Evolutionary conservation across 2,329 filamentous ascomycete genomes (phyloP), one percentile per base, ranked within the genome.

Genomic region (Diplodia intermedia): DNA sequence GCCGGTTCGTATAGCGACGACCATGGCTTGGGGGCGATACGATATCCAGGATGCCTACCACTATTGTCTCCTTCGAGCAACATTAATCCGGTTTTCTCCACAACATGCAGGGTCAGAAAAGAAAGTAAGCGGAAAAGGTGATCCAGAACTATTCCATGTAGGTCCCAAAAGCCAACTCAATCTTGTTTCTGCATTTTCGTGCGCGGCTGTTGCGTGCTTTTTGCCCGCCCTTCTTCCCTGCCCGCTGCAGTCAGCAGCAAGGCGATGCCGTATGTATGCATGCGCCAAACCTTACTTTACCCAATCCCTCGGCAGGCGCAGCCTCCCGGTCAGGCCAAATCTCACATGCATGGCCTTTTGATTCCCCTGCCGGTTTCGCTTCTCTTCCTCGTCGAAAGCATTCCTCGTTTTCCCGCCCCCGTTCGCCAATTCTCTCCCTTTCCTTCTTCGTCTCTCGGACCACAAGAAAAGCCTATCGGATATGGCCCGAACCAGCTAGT

Each of bases 111-210:
- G 43, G 43, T 4, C n/a, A 20, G 20, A 47, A 47, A 47, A 12
- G 7, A 47, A 47, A 47, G n/a, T 47, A 20, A 43, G 33, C 54
- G 36, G 54, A 26, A 8, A 36, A 4, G 20, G 8, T 4, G 20
- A 56, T 47, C 31, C 15, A 38, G 31, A 31, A 56, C 11, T 5
- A 15, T 9, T 36, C 52, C n/a, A 23, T 26, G 49, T 55, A 11
- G 26, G 52, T n/a, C 26, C 52, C 7, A 26, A 26, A 26, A 26
- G 4, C 20, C 18, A 56, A 40, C 54, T 56, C n/a, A 40, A 57
- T 57, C 54, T 57, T 57, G 54, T 20, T 55, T 55, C 14, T 20
- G 50, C 26, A 31, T 53, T 53, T 53, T 53, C 43, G 43, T n/a
- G 26, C 8, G 50, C 50, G 20, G 50, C 50, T 29, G 50, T 11